A percentile compares a stretch with the other conserved stretches of the same genome.
phyloP scores from a whole-genome alignment of 192 early-diverging fungal genomes.

The Coemansia sp. region DNA sequence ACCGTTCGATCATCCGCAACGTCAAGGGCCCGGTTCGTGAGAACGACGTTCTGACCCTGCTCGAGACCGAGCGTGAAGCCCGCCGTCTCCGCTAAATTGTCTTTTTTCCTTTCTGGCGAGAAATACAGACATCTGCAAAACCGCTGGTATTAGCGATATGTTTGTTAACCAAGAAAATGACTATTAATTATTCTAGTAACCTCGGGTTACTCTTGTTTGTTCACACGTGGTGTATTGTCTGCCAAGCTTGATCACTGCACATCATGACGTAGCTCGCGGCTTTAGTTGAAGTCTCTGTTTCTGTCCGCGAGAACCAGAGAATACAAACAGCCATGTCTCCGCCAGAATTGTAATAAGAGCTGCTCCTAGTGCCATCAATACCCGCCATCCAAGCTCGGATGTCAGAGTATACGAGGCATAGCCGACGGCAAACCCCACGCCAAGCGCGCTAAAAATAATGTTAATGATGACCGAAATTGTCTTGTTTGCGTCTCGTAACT shows the following conservation, averaged over 20 bases:
- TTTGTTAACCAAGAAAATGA: no score
- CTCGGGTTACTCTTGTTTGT: no score
- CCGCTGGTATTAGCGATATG: no score
- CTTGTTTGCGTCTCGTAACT: conserved; percentile 31
- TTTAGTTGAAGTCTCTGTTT: conserved; percentile 23
- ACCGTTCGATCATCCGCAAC: conserved; percentile 99
- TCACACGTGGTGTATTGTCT: no score
- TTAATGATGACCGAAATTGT: conserved; percentile 45
- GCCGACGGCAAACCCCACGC: conserved; percentile 49
- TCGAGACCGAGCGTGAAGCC: conserved; percentile 99
- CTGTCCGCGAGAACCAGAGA: conserved; percentile 38
- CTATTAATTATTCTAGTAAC: no score
- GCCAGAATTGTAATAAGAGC: conserved; percentile 27
- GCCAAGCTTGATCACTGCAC: no score
- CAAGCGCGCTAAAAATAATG: conserved; percentile 47
- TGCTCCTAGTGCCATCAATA: conserved; percentile 35
- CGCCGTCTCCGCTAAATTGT: conserved; percentile 89
- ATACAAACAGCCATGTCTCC: conserved; percentile 42
- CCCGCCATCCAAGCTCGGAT: conserved; percentile 39
- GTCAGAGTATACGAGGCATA: conserved; percentile 52
- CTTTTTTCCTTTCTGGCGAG: conserved; percentile 9
- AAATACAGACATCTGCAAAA: not conserved
- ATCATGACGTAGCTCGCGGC: no score
- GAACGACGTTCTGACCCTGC: conserved; percentile 92
- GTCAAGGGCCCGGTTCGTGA: conserved; percentile 99